Evolutionary conservation across 2,329 filamentous ascomycete genomes (phyloP), one percentile per base, ranked within the genome.

Genomic region (Ophiocordyceps polyrhachis-furcata): DNA sequence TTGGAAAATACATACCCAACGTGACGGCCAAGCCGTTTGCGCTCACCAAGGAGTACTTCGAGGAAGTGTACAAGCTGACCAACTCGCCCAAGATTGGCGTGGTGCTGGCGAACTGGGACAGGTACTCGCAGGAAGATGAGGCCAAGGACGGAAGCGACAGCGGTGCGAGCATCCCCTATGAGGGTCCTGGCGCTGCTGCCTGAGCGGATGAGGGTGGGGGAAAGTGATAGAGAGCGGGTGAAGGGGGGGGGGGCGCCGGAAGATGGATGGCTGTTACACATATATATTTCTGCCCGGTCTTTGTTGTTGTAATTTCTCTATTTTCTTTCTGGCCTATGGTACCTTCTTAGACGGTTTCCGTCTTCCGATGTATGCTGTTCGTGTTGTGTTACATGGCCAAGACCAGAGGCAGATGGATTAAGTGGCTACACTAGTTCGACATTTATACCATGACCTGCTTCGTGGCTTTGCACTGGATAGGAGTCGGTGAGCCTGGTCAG

Each of bases 1-100:
- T 98, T 53, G 91, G 91, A 57, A 98, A 98, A 68, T 98, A 98
- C 68, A 96, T 98, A 53, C 91, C 91, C 54, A 98, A 98, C 65
- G 93, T 98, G 53, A 98, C 91, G 46, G 91, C 91, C 47, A 81
- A 81, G 66, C 91, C 91, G 15, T 98, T 98, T 61, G 86, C 87
- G 62, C 71, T 98, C 52, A 93, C 87, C 45, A 93, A 88, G 74
- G 91, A 96, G 69, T 98, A 98, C 69, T 98, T 98, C 66, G 89
- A 98, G 73, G 91, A 96, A 59, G 93, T 98, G 43, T 96, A 96
- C 69, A 78, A 79, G 56, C 67, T 98, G 60, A 98, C 91, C 45
- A 95, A 93, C 67, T 79, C 74, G 47, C 76, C 76, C 51, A 75
- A 81, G 64, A 87, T 88, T 58, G 81, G 79, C 40, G 74, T 82